Evolutionary conservation across 352 stramenopile genomes (phyloP).

Genomic region (Phytophthora gonapodyides): DNA sequence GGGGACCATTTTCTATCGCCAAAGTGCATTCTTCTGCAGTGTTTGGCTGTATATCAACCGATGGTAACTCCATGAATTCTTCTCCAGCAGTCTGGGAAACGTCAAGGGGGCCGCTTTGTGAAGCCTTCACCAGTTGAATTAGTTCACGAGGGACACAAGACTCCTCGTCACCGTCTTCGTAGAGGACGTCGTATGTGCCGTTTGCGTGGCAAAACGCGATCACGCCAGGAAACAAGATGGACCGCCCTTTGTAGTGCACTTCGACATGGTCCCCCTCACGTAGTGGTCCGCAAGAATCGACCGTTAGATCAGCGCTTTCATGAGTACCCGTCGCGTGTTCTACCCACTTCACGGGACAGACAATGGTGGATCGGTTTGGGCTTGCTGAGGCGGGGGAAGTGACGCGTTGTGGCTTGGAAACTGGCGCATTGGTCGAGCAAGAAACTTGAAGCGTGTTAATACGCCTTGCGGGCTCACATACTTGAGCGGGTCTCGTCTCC

Average conservation of each 20-base stretch:
- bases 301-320: not conserved
- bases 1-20: no score
- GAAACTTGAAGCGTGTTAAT: not conserved
- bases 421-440: not conserved
- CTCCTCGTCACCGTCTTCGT: conserved; percentile 41
- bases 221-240: conserved; percentile 12
- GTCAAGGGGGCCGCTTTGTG: not conserved
- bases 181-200: conserved; percentile 27
- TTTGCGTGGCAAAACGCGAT: conserved; percentile 22
- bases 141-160: conserved; percentile 26
- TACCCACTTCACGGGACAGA: conserved; percentile 28
- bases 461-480: no score
- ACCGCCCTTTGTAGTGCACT: conserved; percentile 19
- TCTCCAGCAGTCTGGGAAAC: not conserved
- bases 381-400: not conserved
- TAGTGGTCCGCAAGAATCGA: conserved; percentile 1
- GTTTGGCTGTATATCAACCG: not conserved
- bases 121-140: conserved; percentile 21
- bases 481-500: no score
- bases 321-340: not conserved
- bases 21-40: no score
- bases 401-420: not conserved
- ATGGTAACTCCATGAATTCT: not conserved
- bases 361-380: conserved; percentile 13
- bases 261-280: conserved; percentile 23